Percentiles rank a stretch among this genome's conserved stretches.
Conservation (phyloP, 1,284 basidiomycete genomes). For the Cryptococcus wingfieldii region DNA sequence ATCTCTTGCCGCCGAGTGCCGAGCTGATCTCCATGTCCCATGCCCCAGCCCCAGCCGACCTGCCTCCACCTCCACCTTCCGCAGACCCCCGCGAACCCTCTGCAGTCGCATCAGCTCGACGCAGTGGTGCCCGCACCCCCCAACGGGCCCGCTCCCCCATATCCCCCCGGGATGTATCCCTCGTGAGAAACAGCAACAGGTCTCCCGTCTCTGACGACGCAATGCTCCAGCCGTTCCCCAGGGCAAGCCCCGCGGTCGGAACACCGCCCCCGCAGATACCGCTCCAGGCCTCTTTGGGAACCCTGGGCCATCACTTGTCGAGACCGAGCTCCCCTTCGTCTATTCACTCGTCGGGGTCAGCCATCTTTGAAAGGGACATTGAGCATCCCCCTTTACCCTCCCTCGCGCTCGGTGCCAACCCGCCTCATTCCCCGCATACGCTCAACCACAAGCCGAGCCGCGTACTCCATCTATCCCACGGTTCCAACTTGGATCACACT, state of each 20-base stretch:
- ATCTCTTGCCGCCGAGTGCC: background rate
- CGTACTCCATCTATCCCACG: conserved; percentile 37
- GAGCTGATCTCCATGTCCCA: background rate
- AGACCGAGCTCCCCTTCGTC: conserved; percentile 39
- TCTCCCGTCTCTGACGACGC: conserved; percentile 7
- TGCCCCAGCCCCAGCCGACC: conserved; percentile 35
- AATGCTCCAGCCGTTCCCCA: conserved; percentile 9
- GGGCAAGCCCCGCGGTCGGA: background rate
- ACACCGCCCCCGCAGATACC: conserved; percentile 9
- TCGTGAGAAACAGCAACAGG: conserved; percentile 6
- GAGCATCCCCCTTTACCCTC: conserved; percentile 37
- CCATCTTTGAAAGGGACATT: conserved; percentile 49
- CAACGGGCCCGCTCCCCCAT: conserved; percentile 33
- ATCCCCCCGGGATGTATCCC: conserved; percentile 25
- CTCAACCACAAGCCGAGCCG: conserved; percentile 42
- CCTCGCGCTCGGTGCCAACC: conserved; percentile 30
- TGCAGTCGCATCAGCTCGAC: conserved; percentile 19
- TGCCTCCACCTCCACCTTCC: conserved; percentile 43
- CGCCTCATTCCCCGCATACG: conserved; percentile 9
- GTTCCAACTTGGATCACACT: conserved; percentile 39
- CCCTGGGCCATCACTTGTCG: conserved; percentile 7
- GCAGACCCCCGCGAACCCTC: conserved; percentile 44
- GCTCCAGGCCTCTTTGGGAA: conserved; percentile 2
- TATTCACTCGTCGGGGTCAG: conserved; percentile 43
- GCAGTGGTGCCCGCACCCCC: conserved; percentile 34